Conservation (phyloP, 202 grass and related monocot species). For the Panicum hallii region DNA sequence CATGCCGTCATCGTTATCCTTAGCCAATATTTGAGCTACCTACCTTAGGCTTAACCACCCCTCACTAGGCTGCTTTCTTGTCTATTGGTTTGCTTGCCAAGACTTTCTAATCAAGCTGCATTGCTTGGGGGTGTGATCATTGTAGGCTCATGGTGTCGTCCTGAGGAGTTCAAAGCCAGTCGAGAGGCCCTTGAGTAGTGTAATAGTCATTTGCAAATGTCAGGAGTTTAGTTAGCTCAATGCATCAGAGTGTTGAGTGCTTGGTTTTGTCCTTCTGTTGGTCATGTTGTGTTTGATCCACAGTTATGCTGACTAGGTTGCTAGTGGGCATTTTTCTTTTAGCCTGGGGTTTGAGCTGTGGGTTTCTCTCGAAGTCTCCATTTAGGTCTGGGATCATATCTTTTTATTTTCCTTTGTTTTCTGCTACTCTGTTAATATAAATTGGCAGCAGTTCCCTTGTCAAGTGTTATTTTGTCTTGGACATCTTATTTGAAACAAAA, state of each 20-base stretch:
- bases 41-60: neutral
- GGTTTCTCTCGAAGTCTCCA: neutral
- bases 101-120: neutral
- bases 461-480: neutral
- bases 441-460: neutral
- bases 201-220: neutral
- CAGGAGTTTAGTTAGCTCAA: neutral
- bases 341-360: neutral
- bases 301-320: neutral
- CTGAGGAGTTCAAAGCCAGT: neutral
- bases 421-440: neutral
- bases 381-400: neutral
- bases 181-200: neutral
- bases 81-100: neutral
- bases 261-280: neutral
- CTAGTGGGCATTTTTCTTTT: neutral
- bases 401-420: neutral
- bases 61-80: neutral
- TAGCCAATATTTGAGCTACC: neutral
- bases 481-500: slow-evolving; percentile 44
- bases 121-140: neutral
- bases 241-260: too few species aligned
- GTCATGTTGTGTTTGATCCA: neutral
- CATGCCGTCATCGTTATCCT: neutral
- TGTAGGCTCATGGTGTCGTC: neutral